Percentiles rank a stretch among this genome's conserved stretches.
These are phyloP conservation scores for Evansstolkia leycettana DNA, from an alignment of 495 filamentous ascomycete species.

Conservation along the genomic window DNA sequence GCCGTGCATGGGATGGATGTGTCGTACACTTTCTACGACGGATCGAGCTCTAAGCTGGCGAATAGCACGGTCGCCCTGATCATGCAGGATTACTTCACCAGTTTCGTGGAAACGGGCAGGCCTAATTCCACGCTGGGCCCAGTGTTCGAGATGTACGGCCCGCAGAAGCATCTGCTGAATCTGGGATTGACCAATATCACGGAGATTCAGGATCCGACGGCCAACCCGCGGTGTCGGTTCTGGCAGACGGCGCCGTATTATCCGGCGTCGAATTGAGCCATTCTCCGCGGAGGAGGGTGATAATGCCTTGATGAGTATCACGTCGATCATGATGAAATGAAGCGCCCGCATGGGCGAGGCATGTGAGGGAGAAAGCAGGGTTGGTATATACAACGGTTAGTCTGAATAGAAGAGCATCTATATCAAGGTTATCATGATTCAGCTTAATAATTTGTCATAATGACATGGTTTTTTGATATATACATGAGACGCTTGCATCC, in stretches of 20 bases:
- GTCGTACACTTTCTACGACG: constrained; percentile 49
- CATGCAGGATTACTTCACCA: constrained; percentile 49
- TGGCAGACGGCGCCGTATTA: constrained; percentile 10
- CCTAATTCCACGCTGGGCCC: constrained; percentile 30
- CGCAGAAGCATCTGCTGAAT: constrained; percentile 22
- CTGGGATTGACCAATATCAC: constrained; percentile 29
- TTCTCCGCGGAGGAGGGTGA: no score
- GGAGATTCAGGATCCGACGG: constrained; percentile 27
- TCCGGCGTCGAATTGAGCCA: constrained; percentile 9
- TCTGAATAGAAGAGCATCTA: no score
- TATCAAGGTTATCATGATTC: no score
- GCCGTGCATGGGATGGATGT: constrained; percentile 44
- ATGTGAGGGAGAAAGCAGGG: no score
- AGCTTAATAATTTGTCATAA: no score
- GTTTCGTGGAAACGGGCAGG: constrained; percentile 36
- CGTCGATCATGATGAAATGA: no score
- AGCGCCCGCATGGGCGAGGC: no score
- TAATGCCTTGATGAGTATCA: no score
- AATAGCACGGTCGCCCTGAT: constrained; percentile 26
- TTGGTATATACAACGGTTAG: no score
- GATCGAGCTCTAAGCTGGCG: constrained; percentile 13
- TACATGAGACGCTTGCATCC: no score
- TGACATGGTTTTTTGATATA: no score
- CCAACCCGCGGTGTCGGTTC: constrained; percentile 31
- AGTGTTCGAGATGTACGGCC: constrained; percentile 28